Evolutionary conservation across 2,329 filamentous ascomycete genomes (phyloP), one percentile per base, ranked within the genome.

Genomic region (Scleromitrula shiraiana): DNA sequence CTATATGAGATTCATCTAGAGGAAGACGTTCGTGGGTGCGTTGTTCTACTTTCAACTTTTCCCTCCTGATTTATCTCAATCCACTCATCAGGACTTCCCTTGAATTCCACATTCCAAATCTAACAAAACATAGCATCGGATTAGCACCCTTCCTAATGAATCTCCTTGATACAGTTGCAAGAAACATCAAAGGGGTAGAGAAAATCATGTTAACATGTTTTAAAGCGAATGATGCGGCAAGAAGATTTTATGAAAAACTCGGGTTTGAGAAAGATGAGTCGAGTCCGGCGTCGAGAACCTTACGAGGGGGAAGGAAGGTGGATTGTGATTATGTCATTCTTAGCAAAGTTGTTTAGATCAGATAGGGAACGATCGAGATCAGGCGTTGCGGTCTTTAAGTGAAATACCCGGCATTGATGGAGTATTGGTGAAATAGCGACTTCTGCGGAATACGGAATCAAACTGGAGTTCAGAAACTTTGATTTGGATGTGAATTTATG

Each of bases 191-290:
- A 2, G 69, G 70, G 0, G 70, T 84, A 38, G 64, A 69, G 19
- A 88, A 88, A 65, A 71, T 80, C 38, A 89, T 89, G 85, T 68
- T 89, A 58, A 88, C 83, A 1, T 85, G 83, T 59, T 88, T 87
- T 59, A 64, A 73, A 43, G 70, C 71, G 52, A 89, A 89, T 59
- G 55, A 65, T 26, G 64, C 65, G 2, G 85, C 75, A 0, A 65
- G 75, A 33, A 60, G 56, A 2, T 83, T 88, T 56, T 89, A 89
- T 64, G 64, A 69, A 39, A 75, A 69, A 51, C 62, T 79, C 10
- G 83, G 83, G 0, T 83, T 78, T 58, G 64, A 53, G 30, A 69
- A 65, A 37, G 80, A 83, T 55, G 71, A 70, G 7, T 73, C 70
- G 41, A 80, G 78, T 12, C 80, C 80, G 0, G 60, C 61, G 29